phyloP scores from a whole-genome alignment of 768 basidiomycete genomes.

The Tubosaeta sp. region DNA sequence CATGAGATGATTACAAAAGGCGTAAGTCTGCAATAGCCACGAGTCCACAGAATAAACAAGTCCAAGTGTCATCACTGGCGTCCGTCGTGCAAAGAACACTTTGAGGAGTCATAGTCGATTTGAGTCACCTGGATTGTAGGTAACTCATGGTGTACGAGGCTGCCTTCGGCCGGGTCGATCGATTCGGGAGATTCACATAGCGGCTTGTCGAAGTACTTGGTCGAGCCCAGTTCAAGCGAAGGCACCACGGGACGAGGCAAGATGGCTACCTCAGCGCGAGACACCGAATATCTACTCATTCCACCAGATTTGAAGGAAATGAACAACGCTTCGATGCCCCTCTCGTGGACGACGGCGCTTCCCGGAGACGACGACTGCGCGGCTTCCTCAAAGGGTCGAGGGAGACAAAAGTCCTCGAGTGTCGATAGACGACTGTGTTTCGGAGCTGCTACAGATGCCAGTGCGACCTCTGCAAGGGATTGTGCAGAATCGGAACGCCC shows the following conservation, averaged over 20 bases:
- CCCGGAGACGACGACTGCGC: neutral
- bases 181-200: constrained; percentile 23
- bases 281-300: neutral
- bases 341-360: constrained; percentile 10
- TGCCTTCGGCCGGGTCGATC: constrained; percentile 3
- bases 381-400: constrained; percentile 19
- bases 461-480: constrained; percentile 18
- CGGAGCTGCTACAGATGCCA: constrained; percentile 3
- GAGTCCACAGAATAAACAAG: neutral
- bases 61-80: neutral
- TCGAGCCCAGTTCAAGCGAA: constrained; percentile 1
- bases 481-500: constrained; percentile 8
- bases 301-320: neutral
- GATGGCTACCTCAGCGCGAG: neutral
- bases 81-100: neutral
- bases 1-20: neutral
- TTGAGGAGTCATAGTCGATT: neutral
- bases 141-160: neutral
- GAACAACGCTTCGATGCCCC: constrained; percentile 15
- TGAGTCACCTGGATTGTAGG: neutral
- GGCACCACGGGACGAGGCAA: neutral
- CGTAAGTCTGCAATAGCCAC: neutral
- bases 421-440: constrained; percentile 11
- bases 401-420: constrained; percentile 13
- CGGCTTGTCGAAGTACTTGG: constrained; percentile 5